Conservation (phyloP, 139 green algal genomes). For the Volvox reticuliferus region DNA sequence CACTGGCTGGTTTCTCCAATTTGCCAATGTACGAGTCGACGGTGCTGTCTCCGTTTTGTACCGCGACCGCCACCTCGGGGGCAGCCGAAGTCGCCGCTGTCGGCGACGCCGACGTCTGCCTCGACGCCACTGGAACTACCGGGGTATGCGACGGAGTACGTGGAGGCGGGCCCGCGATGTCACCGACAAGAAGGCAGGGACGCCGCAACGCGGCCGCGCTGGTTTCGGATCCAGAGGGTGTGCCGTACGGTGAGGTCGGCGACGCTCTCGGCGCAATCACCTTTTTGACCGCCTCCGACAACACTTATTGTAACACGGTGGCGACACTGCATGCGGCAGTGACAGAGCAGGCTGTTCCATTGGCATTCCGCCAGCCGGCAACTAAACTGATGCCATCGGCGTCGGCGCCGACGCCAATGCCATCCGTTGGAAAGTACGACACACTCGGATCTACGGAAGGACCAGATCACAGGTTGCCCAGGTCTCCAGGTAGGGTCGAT, state of each 20-base stretch:
- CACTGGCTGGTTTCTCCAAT: not conserved
- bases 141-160: not conserved
- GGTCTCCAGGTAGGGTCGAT: no score
- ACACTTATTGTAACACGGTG: not conserved
- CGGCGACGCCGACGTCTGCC: not conserved
- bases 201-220: not conserved
- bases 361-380: no score
- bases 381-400: no score
- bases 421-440: no score
- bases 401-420: no score
- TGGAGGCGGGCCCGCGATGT: not conserved
- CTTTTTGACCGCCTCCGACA: not conserved
- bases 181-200: not conserved
- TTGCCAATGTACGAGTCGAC: not conserved
- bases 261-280: not conserved
- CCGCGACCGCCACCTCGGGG: not conserved
- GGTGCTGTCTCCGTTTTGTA: not conserved
- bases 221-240: not conserved
- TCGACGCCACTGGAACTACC: not conserved
- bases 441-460: no score
- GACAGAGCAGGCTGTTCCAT: no score
- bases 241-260: not conserved
- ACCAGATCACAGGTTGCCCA: no score
- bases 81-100: not conserved
- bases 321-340: no score